A percentile compares a stretch with the other conserved stretches of the same genome.
phyloP scores from a whole-genome alignment of 2,329 filamentous ascomycete species.

The Diaporthe caulivora region DNA sequence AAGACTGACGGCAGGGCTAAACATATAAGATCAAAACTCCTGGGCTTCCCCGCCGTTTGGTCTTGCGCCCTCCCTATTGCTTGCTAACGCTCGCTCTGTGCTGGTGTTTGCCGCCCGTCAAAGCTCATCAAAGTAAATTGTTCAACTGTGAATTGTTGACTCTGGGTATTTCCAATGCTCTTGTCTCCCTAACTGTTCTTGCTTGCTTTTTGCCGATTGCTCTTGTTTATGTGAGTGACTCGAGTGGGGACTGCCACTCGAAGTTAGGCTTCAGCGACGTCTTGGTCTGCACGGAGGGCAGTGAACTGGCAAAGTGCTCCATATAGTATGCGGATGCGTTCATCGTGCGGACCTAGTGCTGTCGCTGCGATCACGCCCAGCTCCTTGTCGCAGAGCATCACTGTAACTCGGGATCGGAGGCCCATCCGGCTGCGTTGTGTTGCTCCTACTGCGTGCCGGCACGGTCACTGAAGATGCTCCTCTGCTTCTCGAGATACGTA shows the following conservation, averaged over 20 bases:
- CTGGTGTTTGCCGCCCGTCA: conserved; percentile 21
- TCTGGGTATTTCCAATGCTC: conserved; percentile 34
- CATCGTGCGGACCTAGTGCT: conserved; percentile 49
- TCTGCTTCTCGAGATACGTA: conserved; percentile 63
- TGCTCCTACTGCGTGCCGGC: conserved; percentile 44
- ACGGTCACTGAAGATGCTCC: conserved; percentile 61
- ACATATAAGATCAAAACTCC: conserved; percentile 25
- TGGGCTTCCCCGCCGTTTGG: conserved; percentile 17
- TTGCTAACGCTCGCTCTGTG: conserved; percentile 28
- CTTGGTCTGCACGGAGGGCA: not conserved
- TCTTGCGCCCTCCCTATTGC: conserved; percentile 12
- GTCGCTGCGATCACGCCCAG: conserved; percentile 59
- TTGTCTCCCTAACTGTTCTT: conserved; percentile 14
- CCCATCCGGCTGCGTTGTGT: conserved; percentile 47
- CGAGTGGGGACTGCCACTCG: conserved; percentile 4
- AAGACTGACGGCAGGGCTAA: conserved; percentile 11
- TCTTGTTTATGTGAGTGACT: conserved; percentile 8
- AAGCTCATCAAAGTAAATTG: conserved; percentile 29
- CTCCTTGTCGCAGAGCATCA: conserved; percentile 74
- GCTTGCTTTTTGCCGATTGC: conserved; percentile 13
- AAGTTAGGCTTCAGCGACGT: not conserved
- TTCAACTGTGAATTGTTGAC: conserved; percentile 23
- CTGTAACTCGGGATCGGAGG: conserved; percentile 88
- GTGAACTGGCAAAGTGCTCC: not conserved
- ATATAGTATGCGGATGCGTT: not conserved